A percentile compares a stretch with the other conserved stretches of the same genome.
Conservation (phyloP, 2,329 filamentous ascomycete genomes). For the Coleophoma crateriformis region DNA sequence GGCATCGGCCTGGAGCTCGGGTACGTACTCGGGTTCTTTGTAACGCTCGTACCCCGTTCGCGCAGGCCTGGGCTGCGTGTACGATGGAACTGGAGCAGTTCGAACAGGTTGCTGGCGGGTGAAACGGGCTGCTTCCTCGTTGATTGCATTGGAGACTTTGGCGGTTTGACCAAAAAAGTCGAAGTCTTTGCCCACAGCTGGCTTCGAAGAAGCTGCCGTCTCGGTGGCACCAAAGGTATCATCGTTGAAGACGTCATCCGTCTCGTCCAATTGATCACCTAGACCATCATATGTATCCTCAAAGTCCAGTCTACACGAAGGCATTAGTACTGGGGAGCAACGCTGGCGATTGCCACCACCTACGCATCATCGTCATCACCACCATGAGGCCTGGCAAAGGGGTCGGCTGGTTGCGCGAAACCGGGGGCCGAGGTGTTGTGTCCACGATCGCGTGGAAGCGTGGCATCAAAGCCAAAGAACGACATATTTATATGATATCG, state of each 20-base stretch:
- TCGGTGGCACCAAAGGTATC: constrained; percentile 74
- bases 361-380: constrained; percentile 50
- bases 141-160: constrained; percentile 76
- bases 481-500: constrained; percentile 55
- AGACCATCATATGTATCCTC: constrained; percentile 97
- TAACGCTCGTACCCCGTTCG: constrained; percentile 91
- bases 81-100: constrained; percentile 32
- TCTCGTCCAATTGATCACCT: constrained; percentile 84
- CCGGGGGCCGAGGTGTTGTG: constrained; percentile 68
- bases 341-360: constrained; percentile 9
- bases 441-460: constrained; percentile 53
- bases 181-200: constrained; percentile 80
- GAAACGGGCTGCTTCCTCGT: constrained; percentile 85
- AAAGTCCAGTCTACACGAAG: constrained; percentile 65
- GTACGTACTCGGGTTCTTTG: constrained; percentile 74
- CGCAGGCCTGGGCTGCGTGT: constrained; percentile 48
- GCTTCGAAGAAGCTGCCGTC: constrained; percentile 33
- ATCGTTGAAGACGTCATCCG: constrained; percentile 91
- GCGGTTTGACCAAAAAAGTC: constrained; percentile 95
- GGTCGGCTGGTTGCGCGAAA: constrained; percentile 79
- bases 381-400: constrained; percentile 76
- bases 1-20: constrained; percentile 87
- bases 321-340: background rate
- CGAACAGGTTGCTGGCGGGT: constrained; percentile 64
- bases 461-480: constrained; percentile 84